These are phyloP conservation scores for Aureobasidium sp. DNA, from an alignment of 2,329 filamentous ascomycete species.

Conservation along the genomic window DNA sequence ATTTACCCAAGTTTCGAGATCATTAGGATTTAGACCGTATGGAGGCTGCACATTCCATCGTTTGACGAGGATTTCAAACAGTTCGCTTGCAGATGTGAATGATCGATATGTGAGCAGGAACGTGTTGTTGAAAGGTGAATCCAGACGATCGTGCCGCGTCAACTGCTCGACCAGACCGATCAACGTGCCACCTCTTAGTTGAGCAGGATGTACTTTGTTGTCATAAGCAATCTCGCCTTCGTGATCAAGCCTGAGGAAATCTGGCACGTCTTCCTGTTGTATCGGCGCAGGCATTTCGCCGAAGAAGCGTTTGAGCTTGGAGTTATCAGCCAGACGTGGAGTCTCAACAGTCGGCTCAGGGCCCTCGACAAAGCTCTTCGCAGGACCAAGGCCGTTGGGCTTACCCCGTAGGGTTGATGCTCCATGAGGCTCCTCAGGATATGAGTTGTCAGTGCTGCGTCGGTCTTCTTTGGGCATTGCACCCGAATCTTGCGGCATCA, in stretches of 20 bases:
- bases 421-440: slow-evolving; percentile 25
- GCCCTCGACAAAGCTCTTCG: slow-evolving; percentile 61
- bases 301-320: slow-evolving; percentile 46
- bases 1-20: slow-evolving; percentile 84
- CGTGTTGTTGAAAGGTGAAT: slow-evolving; percentile 93
- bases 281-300: slow-evolving; percentile 45
- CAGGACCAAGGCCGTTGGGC: slow-evolving; percentile 49
- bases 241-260: slow-evolving; percentile 78
- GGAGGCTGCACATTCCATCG: slow-evolving; percentile 90
- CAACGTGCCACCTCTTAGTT: slow-evolving; percentile 82
- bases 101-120: slow-evolving; percentile 96
- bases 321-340: slow-evolving; percentile 29
- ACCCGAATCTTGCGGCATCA: slow-evolving; percentile 50
- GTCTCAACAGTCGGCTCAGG: slow-evolving; percentile 24
- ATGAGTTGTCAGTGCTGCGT: slow-evolving; percentile 30
- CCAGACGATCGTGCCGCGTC: slow-evolving; percentile 89
- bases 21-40: slow-evolving; percentile 63
- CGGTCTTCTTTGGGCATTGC: slow-evolving; percentile 36
- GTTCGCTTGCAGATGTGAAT: slow-evolving; percentile 81
- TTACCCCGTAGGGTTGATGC: slow-evolving; percentile 39
- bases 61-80: slow-evolving; percentile 88
- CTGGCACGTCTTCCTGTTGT: slow-evolving; percentile 66
- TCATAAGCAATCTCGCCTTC: slow-evolving; percentile 89
- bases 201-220: slow-evolving; percentile 64
- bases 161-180: slow-evolving; percentile 88